A percentile compares a stretch with the other conserved stretches of the same genome.
Conservation (phyloP, 2,329 filamentous ascomycete genomes). For the Botrytis cinerea region DNA sequence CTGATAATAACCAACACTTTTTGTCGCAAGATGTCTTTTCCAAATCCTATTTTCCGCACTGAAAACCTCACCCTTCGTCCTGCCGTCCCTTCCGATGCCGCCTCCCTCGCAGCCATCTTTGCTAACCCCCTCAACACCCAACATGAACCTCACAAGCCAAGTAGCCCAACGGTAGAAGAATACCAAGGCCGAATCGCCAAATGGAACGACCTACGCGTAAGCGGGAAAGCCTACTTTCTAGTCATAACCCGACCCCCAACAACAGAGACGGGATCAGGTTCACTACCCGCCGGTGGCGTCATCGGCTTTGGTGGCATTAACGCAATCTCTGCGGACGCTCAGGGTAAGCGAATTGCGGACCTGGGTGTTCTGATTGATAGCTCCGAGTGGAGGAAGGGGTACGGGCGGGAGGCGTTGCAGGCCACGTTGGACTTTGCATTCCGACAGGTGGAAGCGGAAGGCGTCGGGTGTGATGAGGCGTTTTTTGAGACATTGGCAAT, state of each 20-base stretch:
- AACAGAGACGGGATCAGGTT: background rate
- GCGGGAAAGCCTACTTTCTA: background rate
- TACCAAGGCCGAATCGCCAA: background rate
- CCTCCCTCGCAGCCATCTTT: background rate
- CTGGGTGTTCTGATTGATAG: conserved; percentile 1
- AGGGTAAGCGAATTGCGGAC: background rate
- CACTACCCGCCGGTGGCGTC: background rate
- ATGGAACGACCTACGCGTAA: background rate
- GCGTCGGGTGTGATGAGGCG: background rate
- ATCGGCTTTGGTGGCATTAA: background rate
- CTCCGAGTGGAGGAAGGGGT: background rate
- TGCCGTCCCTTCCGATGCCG: background rate
- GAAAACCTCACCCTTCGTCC: background rate
- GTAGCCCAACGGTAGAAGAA: background rate
- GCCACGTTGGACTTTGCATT: background rate
- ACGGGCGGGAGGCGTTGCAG: background rate
- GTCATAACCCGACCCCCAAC: background rate
- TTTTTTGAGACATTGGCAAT: background rate
- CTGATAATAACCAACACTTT: background rate
- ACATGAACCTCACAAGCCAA: background rate
- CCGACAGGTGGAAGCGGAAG: background rate
- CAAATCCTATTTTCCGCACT: background rate
- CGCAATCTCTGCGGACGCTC: background rate
- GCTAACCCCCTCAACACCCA: background rate
- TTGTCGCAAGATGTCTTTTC: background rate